phyloP scores from a whole-genome alignment of 2,329 filamentous ascomycete genomes.

The Phyllosticta citriasiana region DNA sequence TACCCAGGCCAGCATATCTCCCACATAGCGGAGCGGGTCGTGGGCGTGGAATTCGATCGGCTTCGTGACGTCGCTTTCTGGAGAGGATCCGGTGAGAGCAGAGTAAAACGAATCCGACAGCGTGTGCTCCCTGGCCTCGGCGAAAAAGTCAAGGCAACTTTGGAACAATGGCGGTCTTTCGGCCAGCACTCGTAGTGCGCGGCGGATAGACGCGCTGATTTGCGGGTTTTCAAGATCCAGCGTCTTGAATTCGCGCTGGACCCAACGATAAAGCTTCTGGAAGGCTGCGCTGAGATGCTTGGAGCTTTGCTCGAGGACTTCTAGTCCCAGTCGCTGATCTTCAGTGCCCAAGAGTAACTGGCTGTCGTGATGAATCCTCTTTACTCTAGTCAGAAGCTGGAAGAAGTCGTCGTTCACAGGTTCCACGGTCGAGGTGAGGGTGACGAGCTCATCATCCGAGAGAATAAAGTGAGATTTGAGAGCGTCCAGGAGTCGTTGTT shows the following conservation, averaged over 20 bases:
- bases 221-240: constrained; percentile 91
- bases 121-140: constrained; percentile 77
- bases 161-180: constrained; percentile 87
- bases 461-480: constrained; percentile 79
- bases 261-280: constrained; percentile 93
- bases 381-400: constrained; percentile 62
- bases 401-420: constrained; percentile 85
- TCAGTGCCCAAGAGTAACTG: constrained; percentile 83
- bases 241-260: constrained; percentile 84
- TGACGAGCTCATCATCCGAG: constrained; percentile 67
- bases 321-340: constrained; percentile 75
- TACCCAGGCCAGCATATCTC: constrained; percentile 96
- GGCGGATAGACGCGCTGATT: constrained; percentile 74
- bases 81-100: constrained; percentile 67
- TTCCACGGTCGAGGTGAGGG: constrained; percentile 66
- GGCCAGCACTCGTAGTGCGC: constrained; percentile 75
- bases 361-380: constrained; percentile 80
- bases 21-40: constrained; percentile 81
- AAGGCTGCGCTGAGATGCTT: constrained; percentile 81
- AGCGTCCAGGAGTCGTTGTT: constrained; percentile 65
- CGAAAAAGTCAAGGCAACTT: constrained; percentile 85
- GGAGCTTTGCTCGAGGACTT: constrained; percentile 85
- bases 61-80: constrained; percentile 52
- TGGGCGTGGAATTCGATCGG: constrained; percentile 92
- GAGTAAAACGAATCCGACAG: constrained; percentile 83